These are phyloP conservation scores for Inga oerstediana DNA, from an alignment of 306 rosid species.

Conservation along the genomic window DNA sequence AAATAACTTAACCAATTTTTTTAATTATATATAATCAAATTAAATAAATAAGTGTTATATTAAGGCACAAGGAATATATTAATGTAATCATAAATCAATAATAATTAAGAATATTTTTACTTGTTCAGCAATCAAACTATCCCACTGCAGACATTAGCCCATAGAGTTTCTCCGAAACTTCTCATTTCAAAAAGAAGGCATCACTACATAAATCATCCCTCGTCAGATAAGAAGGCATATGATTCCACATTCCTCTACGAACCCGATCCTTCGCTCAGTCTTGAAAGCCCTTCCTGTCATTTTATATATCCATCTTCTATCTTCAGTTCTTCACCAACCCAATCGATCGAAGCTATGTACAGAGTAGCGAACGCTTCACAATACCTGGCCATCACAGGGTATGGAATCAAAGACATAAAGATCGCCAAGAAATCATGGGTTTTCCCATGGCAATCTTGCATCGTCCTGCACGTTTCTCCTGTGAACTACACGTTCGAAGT, in stretches of 20 bases:
- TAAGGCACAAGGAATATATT: too few species aligned
- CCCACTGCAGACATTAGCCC: too few species aligned
- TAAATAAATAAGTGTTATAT: too few species aligned
- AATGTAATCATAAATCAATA: too few species aligned
- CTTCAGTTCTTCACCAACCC: too few species aligned
- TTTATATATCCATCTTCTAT: too few species aligned
- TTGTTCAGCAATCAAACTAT: too few species aligned
- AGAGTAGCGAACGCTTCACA: conserved; percentile 25
- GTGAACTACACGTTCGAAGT: conserved; percentile 74
- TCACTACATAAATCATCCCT: not conserved
- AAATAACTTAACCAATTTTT: too few species aligned
- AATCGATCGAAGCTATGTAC: not conserved
- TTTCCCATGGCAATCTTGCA: conserved; percentile 43
- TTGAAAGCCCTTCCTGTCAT: not conserved
- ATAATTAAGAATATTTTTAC: too few species aligned
- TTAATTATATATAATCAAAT: too few species aligned
- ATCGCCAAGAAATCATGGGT: conserved; percentile 62
- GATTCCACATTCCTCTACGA: not conserved
- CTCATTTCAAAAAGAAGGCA: too few species aligned
- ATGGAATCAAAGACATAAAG: conserved; percentile 39
- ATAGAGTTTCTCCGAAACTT: too few species aligned
- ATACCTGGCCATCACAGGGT: conserved; percentile 33
- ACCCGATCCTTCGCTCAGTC: not conserved
- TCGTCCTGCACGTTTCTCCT: conserved; percentile 57
- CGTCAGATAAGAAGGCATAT: not conserved